Conservation (phyloP, 2,329 filamentous ascomycete species). For the Aspergillus terreus region DNA sequence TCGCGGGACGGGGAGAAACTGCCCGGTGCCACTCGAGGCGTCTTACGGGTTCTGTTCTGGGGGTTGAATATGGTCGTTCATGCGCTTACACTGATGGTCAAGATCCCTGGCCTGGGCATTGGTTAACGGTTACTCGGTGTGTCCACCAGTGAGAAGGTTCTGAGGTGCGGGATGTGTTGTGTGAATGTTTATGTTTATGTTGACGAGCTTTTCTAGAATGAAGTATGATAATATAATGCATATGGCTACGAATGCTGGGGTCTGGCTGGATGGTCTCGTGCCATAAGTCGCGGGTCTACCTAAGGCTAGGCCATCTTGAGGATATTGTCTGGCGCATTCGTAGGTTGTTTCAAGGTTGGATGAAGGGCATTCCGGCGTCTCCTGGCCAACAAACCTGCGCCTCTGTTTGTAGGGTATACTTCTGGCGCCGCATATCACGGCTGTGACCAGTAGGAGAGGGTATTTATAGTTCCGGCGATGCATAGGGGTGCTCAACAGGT, state of each 20-base stretch:
- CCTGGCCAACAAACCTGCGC: no score
- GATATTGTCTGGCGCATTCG: no score
- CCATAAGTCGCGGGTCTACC: no score
- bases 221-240: no score
- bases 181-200: neutral
- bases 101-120: slow-evolving; percentile 40
- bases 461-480: no score
- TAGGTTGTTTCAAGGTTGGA: no score
- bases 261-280: neutral
- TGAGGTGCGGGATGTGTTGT: slow-evolving; percentile 15
- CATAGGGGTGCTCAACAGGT: no score
- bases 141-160: slow-evolving; percentile 40
- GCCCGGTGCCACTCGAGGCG: slow-evolving; percentile 32
- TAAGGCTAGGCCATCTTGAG: no score
- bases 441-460: no score
- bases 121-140: slow-evolving; percentile 35
- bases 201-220: neutral
- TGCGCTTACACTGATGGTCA: slow-evolving; percentile 35
- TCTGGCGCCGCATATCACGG: no score
- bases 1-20: slow-evolving; percentile 38
- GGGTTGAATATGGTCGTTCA: slow-evolving; percentile 36
- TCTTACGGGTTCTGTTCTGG: slow-evolving; percentile 37
- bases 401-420: no score
- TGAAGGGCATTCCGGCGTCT: no score
- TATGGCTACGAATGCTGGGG: neutral